Evolutionary conservation across 345 rosid species (phyloP).

Genomic region (Xanthoceras sorbifolium): DNA sequence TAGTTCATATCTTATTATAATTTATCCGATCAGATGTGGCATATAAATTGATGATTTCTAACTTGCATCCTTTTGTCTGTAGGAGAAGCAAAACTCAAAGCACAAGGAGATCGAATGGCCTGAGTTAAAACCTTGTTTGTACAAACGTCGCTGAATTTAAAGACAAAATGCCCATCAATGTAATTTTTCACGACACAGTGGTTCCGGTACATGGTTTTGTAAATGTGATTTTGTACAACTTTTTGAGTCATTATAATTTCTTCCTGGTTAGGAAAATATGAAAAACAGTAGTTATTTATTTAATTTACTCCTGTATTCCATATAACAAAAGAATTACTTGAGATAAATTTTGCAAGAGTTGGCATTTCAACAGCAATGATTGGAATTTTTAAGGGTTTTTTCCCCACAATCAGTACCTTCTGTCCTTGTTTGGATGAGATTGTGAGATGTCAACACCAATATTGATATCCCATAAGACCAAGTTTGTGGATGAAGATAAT

Average conservation of each 20-base stretch:
- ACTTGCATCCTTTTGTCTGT: slow-evolving; percentile 15
- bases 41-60: neutral
- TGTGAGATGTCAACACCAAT: neutral
- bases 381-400: neutral
- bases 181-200: neutral
- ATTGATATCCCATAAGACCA: neutral
- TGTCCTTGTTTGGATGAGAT: neutral
- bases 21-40: neutral
- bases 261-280: neutral
- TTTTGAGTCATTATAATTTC: neutral
- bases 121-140: slow-evolving; percentile 84
- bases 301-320: neutral
- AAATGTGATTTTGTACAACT: neutral
- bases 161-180: neutral
- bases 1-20: neutral
- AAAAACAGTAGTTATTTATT: neutral
- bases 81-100: slow-evolving; percentile 59
- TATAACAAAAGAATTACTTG: too few species aligned
- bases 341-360: neutral
- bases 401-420: neutral
- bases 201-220: neutral
- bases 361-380: neutral
- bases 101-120: slow-evolving; percentile 74
- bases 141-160: slow-evolving; percentile 73
- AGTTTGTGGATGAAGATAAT: neutral